Evolutionary conservation across 2,329 filamentous ascomycete species (phyloP).

Genomic region (Davidsoniella eucalypti): DNA sequence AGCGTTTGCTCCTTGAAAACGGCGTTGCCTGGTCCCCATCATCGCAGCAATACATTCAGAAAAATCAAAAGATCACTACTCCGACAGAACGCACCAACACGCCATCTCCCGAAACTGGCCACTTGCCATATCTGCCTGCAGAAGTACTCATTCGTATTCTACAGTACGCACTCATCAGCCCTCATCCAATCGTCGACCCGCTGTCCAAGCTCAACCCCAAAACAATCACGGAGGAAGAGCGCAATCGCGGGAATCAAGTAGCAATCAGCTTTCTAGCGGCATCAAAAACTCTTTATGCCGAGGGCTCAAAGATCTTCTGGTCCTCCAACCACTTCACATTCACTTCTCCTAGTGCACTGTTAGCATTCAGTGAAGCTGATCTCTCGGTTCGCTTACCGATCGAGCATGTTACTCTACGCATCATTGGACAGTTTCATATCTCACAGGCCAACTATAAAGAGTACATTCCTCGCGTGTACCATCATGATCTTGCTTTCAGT

Average conservation of each 20-base stretch:
- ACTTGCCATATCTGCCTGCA: slow-evolving; percentile 30
- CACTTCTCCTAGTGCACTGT: slow-evolving; percentile 33
- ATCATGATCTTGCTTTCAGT: slow-evolving; percentile 20
- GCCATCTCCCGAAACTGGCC: background rate
- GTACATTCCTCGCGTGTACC: slow-evolving; percentile 21
- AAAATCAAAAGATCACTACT: no score
- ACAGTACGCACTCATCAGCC: slow-evolving; percentile 32
- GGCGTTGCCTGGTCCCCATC: slow-evolving; percentile 33
- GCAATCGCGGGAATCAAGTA: slow-evolving; percentile 29
- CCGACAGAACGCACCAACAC: no score
- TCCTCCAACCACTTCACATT: slow-evolving; percentile 36
- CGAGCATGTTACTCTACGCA: slow-evolving; percentile 30
- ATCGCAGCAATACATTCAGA: slow-evolving; percentile 16
- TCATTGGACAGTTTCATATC: slow-evolving; percentile 40
- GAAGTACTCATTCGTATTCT: slow-evolving; percentile 37
- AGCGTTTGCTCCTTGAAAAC: slow-evolving; percentile 34
- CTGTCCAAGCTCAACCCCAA: slow-evolving; percentile 28
- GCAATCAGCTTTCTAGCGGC: slow-evolving; percentile 37
- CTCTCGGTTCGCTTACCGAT: slow-evolving; percentile 27
- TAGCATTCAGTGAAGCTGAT: slow-evolving; percentile 31
- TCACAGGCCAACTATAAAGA: slow-evolving; percentile 14
- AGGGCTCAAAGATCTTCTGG: slow-evolving; percentile 35
- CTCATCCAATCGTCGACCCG: slow-evolving; percentile 36
- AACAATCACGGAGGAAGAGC: slow-evolving; percentile 28
- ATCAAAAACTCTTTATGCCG: slow-evolving; percentile 31